phyloP scores from a whole-genome alignment of 2,329 filamentous ascomycete species.

The Penicillium olsonii region DNA sequence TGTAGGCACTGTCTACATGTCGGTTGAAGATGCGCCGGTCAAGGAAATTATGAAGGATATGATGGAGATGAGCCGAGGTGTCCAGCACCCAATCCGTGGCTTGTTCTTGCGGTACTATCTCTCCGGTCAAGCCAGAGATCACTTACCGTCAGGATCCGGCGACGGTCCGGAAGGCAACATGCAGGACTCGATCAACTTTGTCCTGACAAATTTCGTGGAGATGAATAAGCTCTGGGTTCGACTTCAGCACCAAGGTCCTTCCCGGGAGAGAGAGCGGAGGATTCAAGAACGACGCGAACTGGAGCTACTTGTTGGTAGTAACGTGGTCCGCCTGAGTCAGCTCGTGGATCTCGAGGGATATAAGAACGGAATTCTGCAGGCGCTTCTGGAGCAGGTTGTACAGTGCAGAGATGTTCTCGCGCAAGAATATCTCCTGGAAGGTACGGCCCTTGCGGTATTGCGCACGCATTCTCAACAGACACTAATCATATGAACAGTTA shows the following conservation, averaged over 20 bases:
- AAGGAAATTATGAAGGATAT: conserved; percentile 99
- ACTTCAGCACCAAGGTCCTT: conserved; percentile 95
- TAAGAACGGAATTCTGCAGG: conserved; percentile 84
- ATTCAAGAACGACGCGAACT: conserved; percentile 94
- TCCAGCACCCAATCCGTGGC: conserved; percentile 94
- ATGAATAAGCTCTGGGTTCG: conserved; percentile 99
- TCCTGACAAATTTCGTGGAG: conserved; percentile 97
- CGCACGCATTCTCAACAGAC: conserved; percentile 22
- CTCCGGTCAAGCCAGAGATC: conserved; percentile 89
- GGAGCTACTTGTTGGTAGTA: conserved; percentile 93
- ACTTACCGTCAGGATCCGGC: conserved; percentile 75
- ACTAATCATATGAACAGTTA: conserved; percentile 59
- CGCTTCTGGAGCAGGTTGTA: conserved; percentile 92
- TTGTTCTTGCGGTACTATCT: conserved; percentile 96
- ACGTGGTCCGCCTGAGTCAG: conserved; percentile 91
- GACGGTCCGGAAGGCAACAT: conserved; percentile 95
- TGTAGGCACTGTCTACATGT: conserved; percentile 98
- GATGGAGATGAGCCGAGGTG: conserved; percentile 99
- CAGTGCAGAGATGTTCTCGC: conserved; percentile 96
- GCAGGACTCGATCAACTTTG: conserved; percentile 96
- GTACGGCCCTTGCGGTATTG: conserved; percentile 34
- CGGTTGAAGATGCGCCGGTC: conserved; percentile 94
- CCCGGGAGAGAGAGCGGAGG: conserved; percentile 86
- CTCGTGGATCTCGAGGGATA: conserved; percentile 93
- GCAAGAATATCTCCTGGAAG: conserved; percentile 93